Percentiles rank a stretch among this genome's conserved stretches.
Evolutionary conservation across 352 stramenopile species (phyloP).

Genomic region (Aphanomyces stellatus): DNA sequence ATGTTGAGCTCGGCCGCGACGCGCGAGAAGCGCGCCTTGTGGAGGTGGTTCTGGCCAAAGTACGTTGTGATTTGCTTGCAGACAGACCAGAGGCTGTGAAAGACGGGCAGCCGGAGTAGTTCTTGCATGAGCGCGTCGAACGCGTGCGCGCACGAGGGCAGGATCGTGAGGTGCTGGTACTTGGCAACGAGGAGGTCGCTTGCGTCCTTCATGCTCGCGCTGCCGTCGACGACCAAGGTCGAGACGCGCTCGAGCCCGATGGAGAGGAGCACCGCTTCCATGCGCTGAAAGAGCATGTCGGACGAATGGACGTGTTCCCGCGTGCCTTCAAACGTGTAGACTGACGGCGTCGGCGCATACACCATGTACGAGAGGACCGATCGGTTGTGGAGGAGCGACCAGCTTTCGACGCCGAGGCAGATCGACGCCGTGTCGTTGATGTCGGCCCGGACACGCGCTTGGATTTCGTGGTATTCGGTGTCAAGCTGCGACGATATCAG

Average conservation of each 20-base stretch:
- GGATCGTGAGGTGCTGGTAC: constrained; percentile 49
- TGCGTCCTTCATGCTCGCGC: constrained; percentile 46
- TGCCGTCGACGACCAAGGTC: constrained; percentile 40
- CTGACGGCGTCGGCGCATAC: constrained; percentile 37
- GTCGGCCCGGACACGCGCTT: constrained; percentile 48
- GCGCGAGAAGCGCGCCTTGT: constrained; percentile 35
- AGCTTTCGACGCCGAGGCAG: constrained; percentile 49
- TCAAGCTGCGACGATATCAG: constrained; percentile 45
- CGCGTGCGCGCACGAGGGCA: constrained; percentile 48
- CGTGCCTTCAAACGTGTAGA: constrained; percentile 56
- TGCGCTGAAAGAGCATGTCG: constrained; percentile 42
- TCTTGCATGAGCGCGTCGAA: constrained; percentile 54
- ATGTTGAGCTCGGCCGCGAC: constrained; percentile 42
- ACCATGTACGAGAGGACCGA: constrained; percentile 49
- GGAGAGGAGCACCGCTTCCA: constrained; percentile 51
- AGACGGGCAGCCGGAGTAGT: constrained; percentile 35
- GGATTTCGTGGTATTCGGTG: constrained; percentile 49
- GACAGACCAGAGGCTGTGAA: constrained; percentile 32
- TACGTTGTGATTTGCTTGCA: constrained; percentile 38
- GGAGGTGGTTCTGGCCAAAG: constrained; percentile 39
- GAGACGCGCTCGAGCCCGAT: constrained; percentile 44
- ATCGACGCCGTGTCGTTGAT: constrained; percentile 39
- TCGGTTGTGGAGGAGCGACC: constrained; percentile 30
- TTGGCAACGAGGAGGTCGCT: constrained; percentile 37
- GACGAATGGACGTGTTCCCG: constrained; percentile 35